Percentiles rank a stretch among this genome's conserved stretches.
phyloP scores from a whole-genome alignment of 345 rosid genomes.

The Heritiera littoralis region DNA sequence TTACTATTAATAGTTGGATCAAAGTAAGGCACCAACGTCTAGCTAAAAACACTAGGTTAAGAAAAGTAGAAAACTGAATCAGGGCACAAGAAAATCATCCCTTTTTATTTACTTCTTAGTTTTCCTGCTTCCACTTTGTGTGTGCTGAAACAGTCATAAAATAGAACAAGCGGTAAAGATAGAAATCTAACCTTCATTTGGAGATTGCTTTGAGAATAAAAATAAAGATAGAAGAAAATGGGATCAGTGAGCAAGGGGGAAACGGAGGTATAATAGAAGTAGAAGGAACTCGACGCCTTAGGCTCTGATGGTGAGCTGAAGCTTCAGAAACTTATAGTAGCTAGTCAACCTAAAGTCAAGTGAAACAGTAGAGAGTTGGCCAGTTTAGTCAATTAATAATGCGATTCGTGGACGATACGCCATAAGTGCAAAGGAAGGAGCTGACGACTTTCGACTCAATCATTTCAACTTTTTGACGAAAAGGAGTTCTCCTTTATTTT shows the following conservation, averaged over 20 bases:
- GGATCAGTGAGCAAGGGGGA: background rate
- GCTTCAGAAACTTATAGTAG: background rate
- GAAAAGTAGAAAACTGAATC: too few relatives aligned
- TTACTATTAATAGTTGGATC: background rate
- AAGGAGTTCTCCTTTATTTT: background rate
- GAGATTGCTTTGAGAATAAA: background rate
- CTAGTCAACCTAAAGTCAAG: background rate
- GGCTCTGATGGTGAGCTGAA: background rate
- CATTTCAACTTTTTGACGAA: background rate
- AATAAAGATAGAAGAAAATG: background rate
- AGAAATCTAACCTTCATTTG: background rate
- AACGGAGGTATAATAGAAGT: background rate
- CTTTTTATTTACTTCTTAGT: too few relatives aligned
- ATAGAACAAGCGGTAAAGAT: background rate
- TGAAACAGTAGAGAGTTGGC: background rate
- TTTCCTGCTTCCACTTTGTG: background rate
- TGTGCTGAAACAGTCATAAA: background rate
- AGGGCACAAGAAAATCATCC: too few relatives aligned
- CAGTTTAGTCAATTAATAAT: background rate
- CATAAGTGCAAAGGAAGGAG: background rate
- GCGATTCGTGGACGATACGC: background rate
- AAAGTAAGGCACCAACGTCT: background rate
- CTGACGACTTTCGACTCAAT: too few relatives aligned
- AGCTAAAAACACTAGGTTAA: too few relatives aligned
- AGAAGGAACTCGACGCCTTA: background rate